These are phyloP conservation scores for Colletotrichum filicis DNA, from an alignment of 2,329 filamentous ascomycete genomes.

Conservation along the genomic window DNA sequence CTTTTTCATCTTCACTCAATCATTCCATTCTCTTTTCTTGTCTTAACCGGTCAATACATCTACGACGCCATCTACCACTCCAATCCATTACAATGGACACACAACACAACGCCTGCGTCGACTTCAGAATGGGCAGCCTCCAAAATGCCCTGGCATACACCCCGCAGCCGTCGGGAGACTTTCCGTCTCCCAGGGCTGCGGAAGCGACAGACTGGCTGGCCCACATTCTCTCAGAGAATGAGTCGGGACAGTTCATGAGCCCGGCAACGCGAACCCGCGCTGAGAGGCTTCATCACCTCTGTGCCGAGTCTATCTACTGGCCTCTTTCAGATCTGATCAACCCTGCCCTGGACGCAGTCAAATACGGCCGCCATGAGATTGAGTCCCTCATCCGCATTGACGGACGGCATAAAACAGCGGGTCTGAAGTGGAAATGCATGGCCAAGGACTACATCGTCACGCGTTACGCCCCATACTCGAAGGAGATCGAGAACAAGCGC, in stretches of 20 bases:
- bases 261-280: background rate
- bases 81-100: background rate
- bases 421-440: background rate
- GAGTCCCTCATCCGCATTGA: background rate
- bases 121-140: background rate
- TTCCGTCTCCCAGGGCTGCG: background rate
- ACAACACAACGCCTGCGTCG: background rate
- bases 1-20: background rate
- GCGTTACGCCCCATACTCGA: background rate
- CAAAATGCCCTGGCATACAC: background rate
- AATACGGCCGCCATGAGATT: background rate
- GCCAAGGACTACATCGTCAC: background rate
- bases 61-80: background rate
- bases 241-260: background rate
- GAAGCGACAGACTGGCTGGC: background rate
- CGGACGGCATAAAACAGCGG: background rate
- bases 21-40: background rate
- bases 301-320: background rate
- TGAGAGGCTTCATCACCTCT: background rate
- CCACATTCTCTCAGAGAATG: background rate
- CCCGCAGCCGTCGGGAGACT: background rate
- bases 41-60: background rate
- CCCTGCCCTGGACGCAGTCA: background rate
- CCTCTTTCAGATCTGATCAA: background rate
- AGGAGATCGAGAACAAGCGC: background rate